Conservation (phyloP, 2,329 filamentous ascomycete species). For the Microcyclospora pomicola region DNA sequence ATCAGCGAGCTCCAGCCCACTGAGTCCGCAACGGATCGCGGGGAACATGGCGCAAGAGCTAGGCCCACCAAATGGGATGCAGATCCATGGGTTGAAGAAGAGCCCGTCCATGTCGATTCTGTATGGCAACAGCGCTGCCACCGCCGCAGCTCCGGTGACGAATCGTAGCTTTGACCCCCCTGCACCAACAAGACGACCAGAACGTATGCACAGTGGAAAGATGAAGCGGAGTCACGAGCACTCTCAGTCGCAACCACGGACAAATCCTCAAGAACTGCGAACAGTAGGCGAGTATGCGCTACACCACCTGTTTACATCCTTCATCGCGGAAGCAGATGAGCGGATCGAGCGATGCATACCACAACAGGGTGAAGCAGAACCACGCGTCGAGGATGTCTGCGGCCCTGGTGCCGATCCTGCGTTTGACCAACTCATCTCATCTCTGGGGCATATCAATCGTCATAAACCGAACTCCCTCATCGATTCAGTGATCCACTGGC, state of each 20-base stretch:
- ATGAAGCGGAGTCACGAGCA: constrained; percentile 58
- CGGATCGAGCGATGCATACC: constrained; percentile 84
- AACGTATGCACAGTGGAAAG: constrained; percentile 40
- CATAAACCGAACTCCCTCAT: constrained; percentile 91
- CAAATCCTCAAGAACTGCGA: constrained; percentile 51
- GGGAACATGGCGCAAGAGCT: constrained; percentile 9
- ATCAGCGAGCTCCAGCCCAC: constrained; percentile 59
- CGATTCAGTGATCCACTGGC: constrained; percentile 96
- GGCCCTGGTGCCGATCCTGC: constrained; percentile 74
- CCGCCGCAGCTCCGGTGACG: constrained; percentile 1
- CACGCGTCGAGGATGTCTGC: constrained; percentile 77
- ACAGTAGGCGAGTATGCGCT: constrained; percentile 97
- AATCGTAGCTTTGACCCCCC: constrained; percentile 18
- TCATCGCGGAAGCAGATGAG: constrained; percentile 91
- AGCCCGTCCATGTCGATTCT: constrained; percentile 21
- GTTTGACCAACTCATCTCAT: constrained; percentile 89
- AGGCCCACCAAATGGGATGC: constrained; percentile 12
- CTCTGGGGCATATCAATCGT: constrained; percentile 84
- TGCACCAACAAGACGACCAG: constrained; percentile 20
- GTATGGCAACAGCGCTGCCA: constrained; percentile 11
- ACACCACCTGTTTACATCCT: constrained; percentile 91
- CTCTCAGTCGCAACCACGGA: constrained; percentile 51
- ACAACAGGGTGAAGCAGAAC: constrained; percentile 64
- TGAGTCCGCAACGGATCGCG: constrained; percentile 77
- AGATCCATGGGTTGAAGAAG: constrained; percentile 14